Base-by-base conservation (phyloP, 805 yeast genomes). In the Candida fluviatilis region DNA sequence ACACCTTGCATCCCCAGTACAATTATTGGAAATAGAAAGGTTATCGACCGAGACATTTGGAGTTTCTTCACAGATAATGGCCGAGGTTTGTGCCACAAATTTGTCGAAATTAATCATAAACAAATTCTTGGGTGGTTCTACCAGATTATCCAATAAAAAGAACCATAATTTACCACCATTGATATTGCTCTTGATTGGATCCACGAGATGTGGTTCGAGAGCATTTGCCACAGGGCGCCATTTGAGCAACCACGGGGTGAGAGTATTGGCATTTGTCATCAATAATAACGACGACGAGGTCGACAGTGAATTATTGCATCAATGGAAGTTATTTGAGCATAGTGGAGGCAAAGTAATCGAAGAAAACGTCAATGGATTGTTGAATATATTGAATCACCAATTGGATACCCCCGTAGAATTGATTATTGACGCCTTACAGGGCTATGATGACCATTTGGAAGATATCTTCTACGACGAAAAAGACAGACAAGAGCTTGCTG, bases 131-230 rank as follows among this genome's bases (percentile, higher is more conserved):
- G 89, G 95, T 10, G 95, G 95, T 1, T 58, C 75, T 8, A 69
- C 57, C 18, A 69, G 96, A 47, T 66, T 87, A 40, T 71, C 78
- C 27, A 66, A 71, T 19, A 64, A 69, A n/a, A 60, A 54, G 37
- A 84, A 84, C 55, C 87, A 82, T 52, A 88, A 89, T 54, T 70
- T 85, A 14, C 84, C 89, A 6, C 96, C 96, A 2, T 62, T 87
- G 38, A 82, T 85, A 2, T 64, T 88, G 11, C 62, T 83, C 1
- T 64, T 88, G 18, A 78, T 77, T 3, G 93, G 95, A n/a, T 82
- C 83, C 49, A 80, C 80, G 39, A 67, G 82, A 39, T 73, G 91
- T 16, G 95, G 95, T 16, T 72, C 80, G 4, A 66, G 87, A 40
- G 89, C 90, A 0, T 61, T 87, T 38, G 86, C 89, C 0, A 71